A percentile compares a stretch with the other conserved stretches of the same genome.
Conservation (phyloP, 345 rosid genomes). For the Salix udensis region DNA sequence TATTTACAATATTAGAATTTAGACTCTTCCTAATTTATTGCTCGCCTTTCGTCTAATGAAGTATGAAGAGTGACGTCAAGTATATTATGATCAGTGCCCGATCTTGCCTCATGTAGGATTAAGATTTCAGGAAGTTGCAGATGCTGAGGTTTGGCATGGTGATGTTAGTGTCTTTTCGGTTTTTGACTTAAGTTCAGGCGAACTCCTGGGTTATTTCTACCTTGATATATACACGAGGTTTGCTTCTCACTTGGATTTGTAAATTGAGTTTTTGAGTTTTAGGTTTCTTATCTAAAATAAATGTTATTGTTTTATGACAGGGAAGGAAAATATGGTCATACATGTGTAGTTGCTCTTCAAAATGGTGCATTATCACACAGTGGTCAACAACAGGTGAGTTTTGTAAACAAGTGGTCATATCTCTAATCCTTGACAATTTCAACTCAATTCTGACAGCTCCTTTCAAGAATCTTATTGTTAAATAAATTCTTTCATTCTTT, state of each 20-base stretch:
- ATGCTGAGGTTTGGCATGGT: slow-evolving; percentile 70
- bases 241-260: slow-evolving; percentile 8
- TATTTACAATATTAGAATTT: background rate
- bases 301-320: slow-evolving; percentile 37
- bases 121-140: slow-evolving; percentile 67
- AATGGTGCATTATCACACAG: slow-evolving; percentile 57
- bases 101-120: slow-evolving; percentile 47
- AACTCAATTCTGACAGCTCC: background rate
- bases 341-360: slow-evolving; percentile 83
- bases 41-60: background rate
- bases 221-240: slow-evolving; percentile 82
- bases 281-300: slow-evolving; percentile 11
- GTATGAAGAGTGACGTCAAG: background rate
- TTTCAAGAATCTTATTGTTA: background rate
- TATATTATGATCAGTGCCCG: background rate
- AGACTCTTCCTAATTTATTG: slow-evolving; percentile 3
- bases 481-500: background rate
- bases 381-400: slow-evolving; percentile 60
- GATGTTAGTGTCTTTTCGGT: slow-evolving; percentile 70
- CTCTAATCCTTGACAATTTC: background rate
- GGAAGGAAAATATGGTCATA: slow-evolving; percentile 81
- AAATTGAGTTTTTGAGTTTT: background rate
- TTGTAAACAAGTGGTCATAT: background rate
- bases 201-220: slow-evolving; percentile 84
- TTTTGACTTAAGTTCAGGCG: slow-evolving; percentile 70